These are phyloP conservation scores for Colletotrichum tabaci DNA, from an alignment of 2,329 filamentous ascomycete genomes.

Conservation along the genomic window DNA sequence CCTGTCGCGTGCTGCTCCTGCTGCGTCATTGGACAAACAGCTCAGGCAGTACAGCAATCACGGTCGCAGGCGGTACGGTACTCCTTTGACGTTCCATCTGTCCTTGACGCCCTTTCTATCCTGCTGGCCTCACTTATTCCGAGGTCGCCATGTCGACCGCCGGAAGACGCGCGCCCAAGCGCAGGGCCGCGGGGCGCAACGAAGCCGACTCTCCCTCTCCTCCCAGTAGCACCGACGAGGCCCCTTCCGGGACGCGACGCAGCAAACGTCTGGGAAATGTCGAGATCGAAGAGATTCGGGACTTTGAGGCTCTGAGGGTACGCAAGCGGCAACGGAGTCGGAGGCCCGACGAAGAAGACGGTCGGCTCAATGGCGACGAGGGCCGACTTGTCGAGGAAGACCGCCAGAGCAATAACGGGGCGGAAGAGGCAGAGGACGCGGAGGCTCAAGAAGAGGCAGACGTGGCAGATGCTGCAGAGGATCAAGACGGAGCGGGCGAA, in stretches of 20 bases:
- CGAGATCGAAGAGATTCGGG: constrained; percentile 5
- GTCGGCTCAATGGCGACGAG: too few relatives aligned
- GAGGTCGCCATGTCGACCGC: constrained; percentile 4
- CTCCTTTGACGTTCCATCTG: not conserved
- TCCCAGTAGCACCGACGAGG: not conserved
- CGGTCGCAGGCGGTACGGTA: not conserved
- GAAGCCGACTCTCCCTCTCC: not conserved
- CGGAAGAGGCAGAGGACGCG: too few relatives aligned
- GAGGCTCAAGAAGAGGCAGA: too few relatives aligned
- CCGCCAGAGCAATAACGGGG: too few relatives aligned
- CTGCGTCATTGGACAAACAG: constrained; percentile 12
- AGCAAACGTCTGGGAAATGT: constrained; percentile 24
- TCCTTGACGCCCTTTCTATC: too few relatives aligned
- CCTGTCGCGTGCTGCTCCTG: not conserved
- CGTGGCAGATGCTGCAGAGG: too few relatives aligned
- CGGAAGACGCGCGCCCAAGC: not conserved
- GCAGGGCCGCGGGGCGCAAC: not conserved
- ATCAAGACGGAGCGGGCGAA: too few relatives aligned
- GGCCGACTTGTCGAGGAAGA: too few relatives aligned
- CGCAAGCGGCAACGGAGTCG: constrained; percentile 3
- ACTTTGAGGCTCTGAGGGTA: not conserved
- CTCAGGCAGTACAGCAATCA: not conserved
- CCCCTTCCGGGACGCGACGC: constrained; percentile 2
- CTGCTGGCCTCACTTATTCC: not conserved
- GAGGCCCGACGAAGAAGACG: not conserved